A percentile compares a stretch with the other conserved stretches of the same genome.
phyloP scores from a whole-genome alignment of 106 monocot species.

The Dactylorhiza incarnata region DNA sequence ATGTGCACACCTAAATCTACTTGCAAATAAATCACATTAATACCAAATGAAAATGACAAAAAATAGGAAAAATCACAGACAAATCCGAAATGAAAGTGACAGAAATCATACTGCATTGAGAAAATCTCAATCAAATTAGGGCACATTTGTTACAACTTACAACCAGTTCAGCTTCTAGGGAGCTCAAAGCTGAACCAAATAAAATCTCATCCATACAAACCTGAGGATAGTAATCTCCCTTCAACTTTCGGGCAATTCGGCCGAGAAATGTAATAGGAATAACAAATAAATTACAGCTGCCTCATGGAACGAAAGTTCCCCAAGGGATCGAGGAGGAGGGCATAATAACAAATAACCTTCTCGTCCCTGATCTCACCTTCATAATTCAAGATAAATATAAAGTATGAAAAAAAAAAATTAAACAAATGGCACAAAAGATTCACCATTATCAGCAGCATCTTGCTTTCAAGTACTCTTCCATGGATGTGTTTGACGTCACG shows the following conservation, averaged over 20 bases:
- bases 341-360: background rate
- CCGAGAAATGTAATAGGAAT: background rate
- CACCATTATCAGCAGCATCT: conserved; percentile 42
- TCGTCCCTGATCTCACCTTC: background rate
- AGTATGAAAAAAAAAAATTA: background rate
- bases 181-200: background rate
- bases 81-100: too few species aligned
- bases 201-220: background rate
- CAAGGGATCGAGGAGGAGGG: background rate
- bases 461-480: conserved; percentile 60
- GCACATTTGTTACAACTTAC: background rate
- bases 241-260: background rate
- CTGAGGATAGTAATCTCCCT: background rate
- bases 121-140: too few species aligned
- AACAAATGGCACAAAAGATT: background rate
- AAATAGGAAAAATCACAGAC: too few species aligned
- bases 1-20: background rate
- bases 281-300: background rate
- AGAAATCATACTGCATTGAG: too few species aligned
- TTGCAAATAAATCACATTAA: background rate
- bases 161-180: background rate
- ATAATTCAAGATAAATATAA: background rate
- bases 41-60: background rate
- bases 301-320: background rate
- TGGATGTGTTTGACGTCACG: conserved; percentile 37